Evolutionary conservation across 208 protist genomes (phyloP).

Genomic region (Trypanosoma cruzi): DNA sequence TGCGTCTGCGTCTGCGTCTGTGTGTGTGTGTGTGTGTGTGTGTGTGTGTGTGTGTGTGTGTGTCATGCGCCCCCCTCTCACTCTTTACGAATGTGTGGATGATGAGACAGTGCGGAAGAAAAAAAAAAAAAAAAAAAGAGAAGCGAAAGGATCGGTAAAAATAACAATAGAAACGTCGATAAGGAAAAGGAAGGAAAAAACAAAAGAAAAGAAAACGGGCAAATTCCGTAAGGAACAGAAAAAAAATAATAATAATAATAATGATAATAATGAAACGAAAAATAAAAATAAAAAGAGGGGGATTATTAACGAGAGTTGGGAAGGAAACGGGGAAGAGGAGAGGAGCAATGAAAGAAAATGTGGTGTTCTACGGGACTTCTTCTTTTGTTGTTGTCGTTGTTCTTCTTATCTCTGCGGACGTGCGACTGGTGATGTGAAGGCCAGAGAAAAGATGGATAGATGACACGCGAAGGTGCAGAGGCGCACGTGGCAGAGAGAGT

Average conservation of each 20-base stretch:
- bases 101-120: background rate
- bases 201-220: background rate
- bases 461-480: background rate
- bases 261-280: too few relatives aligned
- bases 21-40: too few relatives aligned
- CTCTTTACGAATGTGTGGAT: background rate
- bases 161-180: too few relatives aligned
- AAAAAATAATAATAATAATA: too few relatives aligned
- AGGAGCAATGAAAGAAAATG: background rate
- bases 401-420: background rate
- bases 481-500: background rate
- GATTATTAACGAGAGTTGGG: background rate
- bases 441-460: background rate
- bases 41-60: background rate
- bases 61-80: background rate
- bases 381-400: background rate
- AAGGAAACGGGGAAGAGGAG: background rate
- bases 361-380: background rate
- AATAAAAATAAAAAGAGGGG: background rate
- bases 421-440: background rate
- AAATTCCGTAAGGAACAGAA: background rate
- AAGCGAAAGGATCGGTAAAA: background rate
- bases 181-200: background rate
- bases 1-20: too few relatives aligned
- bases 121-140: slow-evolving; percentile 19